Evolutionary conservation across 257 asterid genomes (phyloP), one percentile per base, ranked within the genome.

Genomic region (Gentiana dahurica): DNA sequence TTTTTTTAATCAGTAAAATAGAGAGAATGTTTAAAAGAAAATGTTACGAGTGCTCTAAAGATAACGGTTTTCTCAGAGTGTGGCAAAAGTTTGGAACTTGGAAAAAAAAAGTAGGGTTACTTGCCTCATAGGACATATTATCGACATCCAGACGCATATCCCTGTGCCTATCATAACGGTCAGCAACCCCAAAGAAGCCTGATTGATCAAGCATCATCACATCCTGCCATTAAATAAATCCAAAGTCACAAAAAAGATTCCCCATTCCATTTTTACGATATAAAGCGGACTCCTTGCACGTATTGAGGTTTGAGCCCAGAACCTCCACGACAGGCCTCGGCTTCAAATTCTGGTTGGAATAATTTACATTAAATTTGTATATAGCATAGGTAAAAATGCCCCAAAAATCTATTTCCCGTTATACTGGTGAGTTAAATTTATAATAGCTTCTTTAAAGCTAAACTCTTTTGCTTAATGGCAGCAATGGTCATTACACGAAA

Each of bases 61-160:
- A 7, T 12, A 53, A 41, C 9, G 8, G 3, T 39, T 1, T 3
- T 3, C 46, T 10, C 46, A 41, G 9, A 5, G 46, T 4, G 46
- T 10, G 9, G 46, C 6, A 41, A 41, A 41, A 41, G 9, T 5
- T 12, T 15, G 35, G 1, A 51, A 3, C 3, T 47, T 59, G 46
- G 24, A 37, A 12, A 12, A 53, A 32, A 6, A 33, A 36, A 15
- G 36, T 4, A 13, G 46, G 24, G 3, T 13, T 7, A 41, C 51
- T 47, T 48, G 73, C 82, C 79, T 77, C 82, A 44, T 77, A 77
- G 13, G 82, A 77, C 82, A 77, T 77, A 64, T 77, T 70, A 67
- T 77, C 82, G 37, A 77, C 76, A 54, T 77, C 82, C 2, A 77
- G 77, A 35, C 82, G 82, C 82, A 77, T 77, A 70, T 77, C 82